Evolutionary conservation across 106 monocot genomes (phyloP).

Genomic region (Dactylorhiza incarnata): DNA sequence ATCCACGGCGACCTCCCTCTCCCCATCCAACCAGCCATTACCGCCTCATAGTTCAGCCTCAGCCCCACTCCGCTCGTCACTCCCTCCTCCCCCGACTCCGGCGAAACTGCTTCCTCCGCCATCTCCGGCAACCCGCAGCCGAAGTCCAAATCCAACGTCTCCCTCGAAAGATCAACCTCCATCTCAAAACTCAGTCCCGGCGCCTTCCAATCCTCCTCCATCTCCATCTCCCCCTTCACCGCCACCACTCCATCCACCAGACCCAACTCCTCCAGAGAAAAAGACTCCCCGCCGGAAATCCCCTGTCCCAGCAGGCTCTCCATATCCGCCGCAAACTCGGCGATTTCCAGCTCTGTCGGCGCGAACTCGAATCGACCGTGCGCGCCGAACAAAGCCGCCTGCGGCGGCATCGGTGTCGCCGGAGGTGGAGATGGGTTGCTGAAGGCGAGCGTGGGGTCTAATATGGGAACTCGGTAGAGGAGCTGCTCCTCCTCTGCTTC

Average conservation of each 20-base stretch:
- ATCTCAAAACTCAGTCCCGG: background rate
- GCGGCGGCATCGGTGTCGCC: background rate
- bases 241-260: conserved; percentile 7
- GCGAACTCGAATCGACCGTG: conserved; percentile 8
- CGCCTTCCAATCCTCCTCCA: background rate
- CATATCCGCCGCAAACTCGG: conserved; percentile 80
- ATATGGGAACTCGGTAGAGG: conserved; percentile 67
- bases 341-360: conserved; percentile 51
- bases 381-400: conserved; percentile 1
- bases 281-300: conserved; percentile 36
- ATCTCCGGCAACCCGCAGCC: conserved; percentile 18
- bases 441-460: conserved; percentile 49
- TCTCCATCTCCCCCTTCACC: conserved; percentile 22
- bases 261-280: conserved; percentile 58
- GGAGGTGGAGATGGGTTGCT: conserved; percentile 6
- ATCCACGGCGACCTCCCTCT: conserved; percentile 54
- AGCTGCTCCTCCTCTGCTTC: conserved; percentile 55
- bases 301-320: conserved; percentile 65
- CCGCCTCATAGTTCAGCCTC: conserved; percentile 59
- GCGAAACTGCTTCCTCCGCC: background rate
- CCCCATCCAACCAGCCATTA: conserved; percentile 50
- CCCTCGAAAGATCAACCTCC: conserved; percentile 26
- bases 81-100: background rate
- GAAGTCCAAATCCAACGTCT: conserved; percentile 55
- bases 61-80: conserved; percentile 20